Conservation (phyloP, 108 stramenopile species). For the Nannochloropsis gaditana region DNA sequence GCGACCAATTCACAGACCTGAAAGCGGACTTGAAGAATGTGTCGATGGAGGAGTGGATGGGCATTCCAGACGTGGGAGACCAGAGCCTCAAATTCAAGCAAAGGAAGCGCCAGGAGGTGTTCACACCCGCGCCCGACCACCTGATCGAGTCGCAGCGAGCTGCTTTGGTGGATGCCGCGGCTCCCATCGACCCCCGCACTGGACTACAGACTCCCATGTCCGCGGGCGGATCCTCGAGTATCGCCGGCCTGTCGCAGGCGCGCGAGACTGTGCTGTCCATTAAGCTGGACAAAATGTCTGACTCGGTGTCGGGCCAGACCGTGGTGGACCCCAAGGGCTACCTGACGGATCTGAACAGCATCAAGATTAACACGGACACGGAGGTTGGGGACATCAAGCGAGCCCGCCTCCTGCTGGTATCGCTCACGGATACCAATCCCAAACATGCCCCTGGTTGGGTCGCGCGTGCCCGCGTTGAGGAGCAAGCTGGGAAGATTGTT, state of each 20-base stretch:
- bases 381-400: conserved; percentile 82
- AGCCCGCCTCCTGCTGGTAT: conserved; percentile 81
- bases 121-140: conserved; percentile 83
- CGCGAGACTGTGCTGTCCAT: conserved; percentile 82
- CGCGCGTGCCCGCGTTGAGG: conserved; percentile 92
- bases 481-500: conserved; percentile 78
- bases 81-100: conserved; percentile 78
- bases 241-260: conserved; percentile 66
- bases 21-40: conserved; percentile 75
- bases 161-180: neutral
- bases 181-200: conserved; percentile 15
- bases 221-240: neutral
- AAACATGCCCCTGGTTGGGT: conserved; percentile 97
- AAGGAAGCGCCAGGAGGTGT: conserved; percentile 68
- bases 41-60: conserved; percentile 85
- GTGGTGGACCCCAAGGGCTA: conserved; percentile 92
- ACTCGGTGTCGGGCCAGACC: conserved; percentile 76
- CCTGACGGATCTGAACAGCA: conserved; percentile 71
- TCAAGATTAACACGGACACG: conserved; percentile 62
- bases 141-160: conserved; percentile 51
- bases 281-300: conserved; percentile 81
- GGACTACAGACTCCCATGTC: conserved; percentile 13
- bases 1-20: conserved; percentile 90
- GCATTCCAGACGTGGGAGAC: conserved; percentile 92
- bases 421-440: conserved; percentile 91